Conservation (phyloP, 805 yeast species). For the Starmera caribaea region DNA sequence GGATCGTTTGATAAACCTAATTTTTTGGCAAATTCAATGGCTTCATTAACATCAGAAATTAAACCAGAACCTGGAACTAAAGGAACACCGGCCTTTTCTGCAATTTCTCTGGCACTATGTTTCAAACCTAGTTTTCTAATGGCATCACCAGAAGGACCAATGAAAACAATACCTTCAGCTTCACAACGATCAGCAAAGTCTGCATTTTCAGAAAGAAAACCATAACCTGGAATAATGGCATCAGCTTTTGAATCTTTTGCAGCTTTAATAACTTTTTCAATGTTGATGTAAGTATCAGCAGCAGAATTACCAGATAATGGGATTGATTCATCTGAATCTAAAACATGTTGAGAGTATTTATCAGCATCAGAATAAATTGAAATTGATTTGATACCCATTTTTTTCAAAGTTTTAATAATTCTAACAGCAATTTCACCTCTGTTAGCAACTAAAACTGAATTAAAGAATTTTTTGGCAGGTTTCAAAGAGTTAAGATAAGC, state of each 20-base stretch:
- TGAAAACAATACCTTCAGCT: conserved; percentile 76
- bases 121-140: conserved; percentile 86
- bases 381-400: conserved; percentile 66
- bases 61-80: conserved; percentile 95
- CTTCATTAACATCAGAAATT: conserved; percentile 63
- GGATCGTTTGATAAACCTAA: conserved; percentile 34
- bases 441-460: conserved; percentile 86
- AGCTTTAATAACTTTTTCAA: conserved; percentile 78
- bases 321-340: conserved; percentile 72
- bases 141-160: conserved; percentile 95
- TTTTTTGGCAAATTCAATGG: conserved; percentile 60
- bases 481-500: conserved; percentile 35
- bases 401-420: conserved; percentile 80
- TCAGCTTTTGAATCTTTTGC: conserved; percentile 79
- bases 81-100: conserved; percentile 86
- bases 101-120: conserved; percentile 95
- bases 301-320: conserved; percentile 77
- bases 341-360: conserved; percentile 78
- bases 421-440: conserved; percentile 98
- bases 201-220: conserved; percentile 93
- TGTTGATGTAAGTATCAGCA: conserved; percentile 81
- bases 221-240: conserved; percentile 98
- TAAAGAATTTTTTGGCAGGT: conserved; percentile 48
- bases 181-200: conserved; percentile 87
- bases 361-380: conserved; percentile 91